These are phyloP conservation scores for Neurospora tetrasperma DNA, from an alignment of 495 filamentous ascomycete genomes.

Conservation along the genomic window DNA sequence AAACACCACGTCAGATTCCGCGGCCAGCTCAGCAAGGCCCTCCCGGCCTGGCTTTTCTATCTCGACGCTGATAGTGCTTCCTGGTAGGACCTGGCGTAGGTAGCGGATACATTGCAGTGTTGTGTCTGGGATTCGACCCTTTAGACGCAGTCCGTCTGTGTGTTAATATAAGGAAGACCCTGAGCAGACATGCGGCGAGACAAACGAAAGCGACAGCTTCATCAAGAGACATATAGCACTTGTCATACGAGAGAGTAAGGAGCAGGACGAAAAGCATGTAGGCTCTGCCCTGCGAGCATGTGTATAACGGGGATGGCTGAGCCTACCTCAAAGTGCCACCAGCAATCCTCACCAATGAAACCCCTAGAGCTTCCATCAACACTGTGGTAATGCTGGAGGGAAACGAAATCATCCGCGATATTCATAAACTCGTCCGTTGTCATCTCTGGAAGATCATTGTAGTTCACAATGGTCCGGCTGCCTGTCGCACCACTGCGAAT, in stretches of 20 bases:
- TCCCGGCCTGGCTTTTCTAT: conserved; percentile 55
- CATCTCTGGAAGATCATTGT: conserved; percentile 59
- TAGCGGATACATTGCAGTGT: conserved; percentile 51
- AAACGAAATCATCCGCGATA: conserved; percentile 7
- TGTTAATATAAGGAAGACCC: neutral
- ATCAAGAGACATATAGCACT: neutral
- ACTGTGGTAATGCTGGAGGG: neutral
- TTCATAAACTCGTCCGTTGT: conserved; percentile 43
- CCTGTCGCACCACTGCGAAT: conserved; percentile 48
- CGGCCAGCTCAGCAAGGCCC: conserved; percentile 51
- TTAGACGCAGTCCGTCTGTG: neutral
- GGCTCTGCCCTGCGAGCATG: neutral
- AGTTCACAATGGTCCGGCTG: conserved; percentile 61
- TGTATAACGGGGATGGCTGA: neutral
- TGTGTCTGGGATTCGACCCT: conserved; percentile 59
- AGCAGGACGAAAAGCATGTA: neutral
- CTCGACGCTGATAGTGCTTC: conserved; percentile 53
- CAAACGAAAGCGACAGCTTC: neutral
- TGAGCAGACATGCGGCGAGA: neutral
- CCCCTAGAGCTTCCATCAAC: conserved; percentile 13
- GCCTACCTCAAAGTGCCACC: conserved; percentile 68
- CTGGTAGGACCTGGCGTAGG: conserved; percentile 39
- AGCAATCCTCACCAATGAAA: conserved; percentile 23
- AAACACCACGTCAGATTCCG: conserved; percentile 56
- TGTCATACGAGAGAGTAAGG: neutral